These are phyloP conservation scores for Suillus luteus DNA, from an alignment of 768 basidiomycete species.

Conservation along the genomic window DNA sequence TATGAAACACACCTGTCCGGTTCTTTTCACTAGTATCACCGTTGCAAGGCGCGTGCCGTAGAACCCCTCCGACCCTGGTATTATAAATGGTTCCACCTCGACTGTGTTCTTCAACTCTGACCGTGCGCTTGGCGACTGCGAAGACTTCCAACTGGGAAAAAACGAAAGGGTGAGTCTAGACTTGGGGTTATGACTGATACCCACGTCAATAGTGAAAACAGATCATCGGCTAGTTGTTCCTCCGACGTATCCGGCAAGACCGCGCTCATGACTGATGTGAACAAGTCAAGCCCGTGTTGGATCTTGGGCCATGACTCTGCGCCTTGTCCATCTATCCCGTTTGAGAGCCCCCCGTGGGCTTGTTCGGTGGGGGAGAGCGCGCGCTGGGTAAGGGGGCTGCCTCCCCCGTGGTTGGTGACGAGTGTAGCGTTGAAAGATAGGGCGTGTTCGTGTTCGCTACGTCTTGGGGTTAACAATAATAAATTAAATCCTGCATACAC, in stretches of 20 bases:
- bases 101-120: slow-evolving; percentile 64
- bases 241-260: slow-evolving; percentile 45
- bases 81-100: slow-evolving; percentile 54
- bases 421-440: slow-evolving; percentile 54
- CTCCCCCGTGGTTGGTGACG: slow-evolving; percentile 70
- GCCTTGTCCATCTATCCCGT: slow-evolving; percentile 68
- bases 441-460: slow-evolving; percentile 4
- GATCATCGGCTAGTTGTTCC: slow-evolving; percentile 51
- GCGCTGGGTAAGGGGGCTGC: too few relatives aligned
- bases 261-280: slow-evolving; percentile 45
- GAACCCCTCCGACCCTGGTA: slow-evolving; percentile 23
- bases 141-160: slow-evolving; percentile 45
- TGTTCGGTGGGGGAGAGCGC: too few relatives aligned
- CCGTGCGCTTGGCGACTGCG: slow-evolving; percentile 48
- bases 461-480: slow-evolving; percentile 28
- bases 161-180: too few relatives aligned
- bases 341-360: slow-evolving; percentile 35
- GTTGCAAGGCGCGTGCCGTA: slow-evolving; percentile 80
- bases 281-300: slow-evolving; percentile 49
- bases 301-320: slow-evolving; percentile 77
- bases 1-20: slow-evolving; percentile 63
- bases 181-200: too few relatives aligned
- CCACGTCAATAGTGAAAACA: slow-evolving; percentile 72
- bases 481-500: slow-evolving; percentile 83
- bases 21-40: slow-evolving; percentile 62